Conservation (phyloP, 495 filamentous ascomycete genomes). For the Bathelium albidoporum region DNA sequence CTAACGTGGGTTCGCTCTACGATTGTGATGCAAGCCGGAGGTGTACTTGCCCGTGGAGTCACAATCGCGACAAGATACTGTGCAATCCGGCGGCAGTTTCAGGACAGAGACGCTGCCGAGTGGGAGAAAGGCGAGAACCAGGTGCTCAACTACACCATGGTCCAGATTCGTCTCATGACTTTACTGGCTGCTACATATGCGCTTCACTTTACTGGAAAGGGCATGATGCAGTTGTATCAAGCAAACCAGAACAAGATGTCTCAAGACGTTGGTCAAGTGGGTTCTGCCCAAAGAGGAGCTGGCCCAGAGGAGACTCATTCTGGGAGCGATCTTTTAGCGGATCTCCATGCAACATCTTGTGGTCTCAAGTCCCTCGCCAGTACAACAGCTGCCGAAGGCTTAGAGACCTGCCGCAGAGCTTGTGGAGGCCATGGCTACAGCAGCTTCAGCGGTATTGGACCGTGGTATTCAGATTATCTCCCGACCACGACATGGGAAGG, state of each 20-base stretch:
- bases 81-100: constrained; percentile 59
- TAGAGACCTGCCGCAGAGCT: constrained; percentile 60
- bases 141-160: constrained; percentile 67
- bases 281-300: constrained; percentile 42
- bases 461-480: constrained; percentile 58
- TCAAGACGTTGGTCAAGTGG: constrained; percentile 28
- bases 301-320: constrained; percentile 56
- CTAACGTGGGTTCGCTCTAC: constrained; percentile 62
- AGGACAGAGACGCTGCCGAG: constrained; percentile 51
- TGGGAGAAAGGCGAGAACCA: constrained; percentile 50
- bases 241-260: constrained; percentile 57
- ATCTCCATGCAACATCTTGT: constrained; percentile 64
- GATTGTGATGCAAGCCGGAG: constrained; percentile 57
- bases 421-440: constrained; percentile 68
- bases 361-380: constrained; percentile 61
- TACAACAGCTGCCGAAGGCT: constrained; percentile 55
- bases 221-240: constrained; percentile 56
- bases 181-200: constrained; percentile 65
- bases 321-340: constrained; percentile 55
- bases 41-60: constrained; percentile 59
- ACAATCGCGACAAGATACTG: constrained; percentile 65
- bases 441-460: constrained; percentile 57
- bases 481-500: constrained; percentile 60
- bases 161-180: constrained; percentile 60
- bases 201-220: constrained; percentile 60